Evolutionary conservation across 1,284 basidiomycete species (phyloP), one percentile per base, ranked within the genome.

Genomic region (Ganoderma lingzhi): DNA sequence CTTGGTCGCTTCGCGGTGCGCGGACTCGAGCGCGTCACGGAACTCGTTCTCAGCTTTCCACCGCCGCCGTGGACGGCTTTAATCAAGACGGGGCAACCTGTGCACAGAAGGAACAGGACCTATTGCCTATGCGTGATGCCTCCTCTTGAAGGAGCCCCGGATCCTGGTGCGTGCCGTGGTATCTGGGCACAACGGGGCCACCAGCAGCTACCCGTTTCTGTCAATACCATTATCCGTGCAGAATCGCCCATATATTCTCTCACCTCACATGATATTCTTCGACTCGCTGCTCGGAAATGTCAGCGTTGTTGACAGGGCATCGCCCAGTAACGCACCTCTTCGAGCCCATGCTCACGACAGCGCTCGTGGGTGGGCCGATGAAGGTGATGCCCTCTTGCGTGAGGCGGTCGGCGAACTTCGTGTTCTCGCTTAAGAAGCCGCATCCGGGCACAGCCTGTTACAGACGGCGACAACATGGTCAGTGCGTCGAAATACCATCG

Each of bases 21-120:
- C 97, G 37, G 93, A 94, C 55, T 87, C 87, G 2, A 98, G 85
- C 23, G 94, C 92, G 71, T 96, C 92, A 66, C 86, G 80, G 74
- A 97, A 96, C 41, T 92, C 90, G 39, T 81, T 82, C 9, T 85
- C 80, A 0, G 87, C 78, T 98, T 96, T 19, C 97, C 97, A 68
- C 97, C 97, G 65, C 97, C 97, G 39, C 97, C 97, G 81, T 98
- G 95, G 59, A 97, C 94, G 35, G 97, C 96, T 80, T 98, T 98
- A 84, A 98, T 97, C 70, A 97, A 86, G 32, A 96, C 94, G 14
- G 97, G 97, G 82, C 97, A 98, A 19, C 90, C 90, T 91, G 3
- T 28, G 23, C 28, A 9, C 9, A 28, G 12, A 28, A 14, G 17
- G 35, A 15, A 19, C 17, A 8, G 8, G 35, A 1, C 4, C 2